phyloP scores from a whole-genome alignment of 1,139 yeast genomes.

The Citeromyces siamensis region DNA sequence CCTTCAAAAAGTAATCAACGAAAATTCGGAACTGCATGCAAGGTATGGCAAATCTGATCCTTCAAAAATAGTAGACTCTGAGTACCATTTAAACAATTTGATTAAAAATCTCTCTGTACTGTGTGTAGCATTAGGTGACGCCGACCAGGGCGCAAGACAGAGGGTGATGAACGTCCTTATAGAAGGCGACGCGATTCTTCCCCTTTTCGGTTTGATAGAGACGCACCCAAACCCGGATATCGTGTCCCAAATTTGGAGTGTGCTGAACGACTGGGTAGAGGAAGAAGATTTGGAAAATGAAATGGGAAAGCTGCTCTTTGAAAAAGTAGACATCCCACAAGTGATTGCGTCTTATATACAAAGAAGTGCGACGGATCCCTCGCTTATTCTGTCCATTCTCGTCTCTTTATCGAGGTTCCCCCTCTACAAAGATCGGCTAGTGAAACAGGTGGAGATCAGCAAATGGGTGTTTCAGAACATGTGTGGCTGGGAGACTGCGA shows the following conservation, averaged over 20 bases:
- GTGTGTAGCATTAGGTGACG: constrained; percentile 4
- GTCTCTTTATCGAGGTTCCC: not conserved
- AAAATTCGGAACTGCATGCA: constrained; percentile 18
- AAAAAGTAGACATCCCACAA: constrained; percentile 4
- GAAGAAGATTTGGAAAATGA: constrained; percentile 9
- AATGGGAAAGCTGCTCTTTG: constrained; percentile 3
- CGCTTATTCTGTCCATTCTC: constrained; percentile 1
- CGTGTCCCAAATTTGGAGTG: constrained; percentile 8
- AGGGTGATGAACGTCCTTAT: not conserved
- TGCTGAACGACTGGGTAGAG: constrained; percentile 10
- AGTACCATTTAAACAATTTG: constrained; percentile 17
- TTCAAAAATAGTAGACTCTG: constrained; percentile 19
- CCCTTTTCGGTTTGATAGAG: constrained; percentile 9
- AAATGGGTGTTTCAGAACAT: not conserved
- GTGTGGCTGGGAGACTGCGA: not conserved
- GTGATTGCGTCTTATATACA: constrained; percentile 5
- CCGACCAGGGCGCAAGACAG: not conserved
- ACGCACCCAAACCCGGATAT: constrained; percentile 13
- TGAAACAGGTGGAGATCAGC: not conserved
- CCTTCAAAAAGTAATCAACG: constrained; percentile 15
- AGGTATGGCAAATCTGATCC: constrained; percentile 19
- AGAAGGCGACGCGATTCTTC: constrained; percentile 5
- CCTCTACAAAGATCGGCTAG: not conserved
- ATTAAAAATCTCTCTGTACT: constrained; percentile 19
- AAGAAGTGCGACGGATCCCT: constrained; percentile 7